Base-by-base conservation (phyloP, 805 yeast species). In the Hanseniaspora thailandica region DNA sequence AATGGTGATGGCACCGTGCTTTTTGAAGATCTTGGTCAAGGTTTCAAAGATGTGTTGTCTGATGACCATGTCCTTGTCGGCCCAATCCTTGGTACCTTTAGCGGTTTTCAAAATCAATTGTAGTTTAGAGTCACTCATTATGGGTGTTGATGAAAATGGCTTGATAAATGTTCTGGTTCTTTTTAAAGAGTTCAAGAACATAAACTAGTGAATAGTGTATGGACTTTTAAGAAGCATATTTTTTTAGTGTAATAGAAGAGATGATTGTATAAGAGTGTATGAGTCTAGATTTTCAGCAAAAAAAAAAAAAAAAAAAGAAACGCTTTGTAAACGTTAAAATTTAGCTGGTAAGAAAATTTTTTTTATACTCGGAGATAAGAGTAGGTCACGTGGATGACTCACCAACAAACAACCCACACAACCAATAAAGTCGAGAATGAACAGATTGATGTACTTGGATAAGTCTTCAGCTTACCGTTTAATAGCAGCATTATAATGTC, bases 1-100 rank as follows among this genome's bases (percentile, higher is more conserved):
- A 59, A 93, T 87, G 40, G 98, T 90, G 33, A 88, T 96, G 69
- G 94, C 98, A 57, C 99, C 99, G 69, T 93, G 99, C 61, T 88
- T 83, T 69, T 88, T 84, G 77, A 93, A 93, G 48, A 93, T 69
- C 1, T 71, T 62, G 15, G 89, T 78, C 57, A 93, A 70, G 9
- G 87, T 77, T 50, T 74, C 71, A 68, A 93, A 93, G 56, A 93
- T 77, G 38, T 85, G 93, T 62, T 86, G 90, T 69, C 98, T 81
- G 60, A 93, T 80, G 38, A 88, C 84, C 97, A 93, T 93, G 67
- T 93, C 98, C 66, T 84, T 84, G 62, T 93, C 98, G 58, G 96
- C 86, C 98, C 98, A 93, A 69, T 93, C 98, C 68, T 88, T 89
- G 60, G 97, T 81, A 58, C 98, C 98, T 68, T 93, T 93, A 49